Percentiles rank a stretch among this genome's conserved stretches.
phyloP scores from a whole-genome alignment of 148 eudicot species.

The Fagopyrum esculentum region DNA sequence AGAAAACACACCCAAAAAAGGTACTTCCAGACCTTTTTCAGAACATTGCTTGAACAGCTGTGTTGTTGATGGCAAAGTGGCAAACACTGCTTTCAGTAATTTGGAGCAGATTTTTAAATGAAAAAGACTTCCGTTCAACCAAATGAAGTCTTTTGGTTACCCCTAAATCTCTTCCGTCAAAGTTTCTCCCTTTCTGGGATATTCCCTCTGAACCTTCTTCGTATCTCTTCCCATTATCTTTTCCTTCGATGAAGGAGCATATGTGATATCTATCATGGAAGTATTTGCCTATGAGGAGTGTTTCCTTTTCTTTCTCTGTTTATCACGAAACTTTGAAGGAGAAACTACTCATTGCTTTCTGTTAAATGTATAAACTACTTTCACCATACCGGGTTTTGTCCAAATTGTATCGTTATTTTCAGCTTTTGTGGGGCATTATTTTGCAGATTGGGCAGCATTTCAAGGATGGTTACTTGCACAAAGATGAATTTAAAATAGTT shows the following conservation, averaged over 20 bases:
- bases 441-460: conserved; percentile 88
- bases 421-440: conserved; percentile 1
- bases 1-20: too few species aligned
- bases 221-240: too few species aligned
- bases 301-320: neutral
- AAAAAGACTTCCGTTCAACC: too few species aligned
- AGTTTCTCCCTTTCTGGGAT: neutral
- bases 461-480: conserved; percentile 94
- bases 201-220: neutral
- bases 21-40: too few species aligned
- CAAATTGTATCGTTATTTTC: neutral
- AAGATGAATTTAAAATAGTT: conserved; percentile 93
- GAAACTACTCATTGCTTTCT: neutral
- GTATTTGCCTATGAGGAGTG: neutral
- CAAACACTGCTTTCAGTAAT: too few species aligned
- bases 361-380: neutral
- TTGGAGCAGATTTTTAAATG: too few species aligned
- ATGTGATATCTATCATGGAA: neutral
- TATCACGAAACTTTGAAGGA: neutral
- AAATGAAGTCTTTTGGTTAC: too few species aligned
- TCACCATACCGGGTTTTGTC: neutral
- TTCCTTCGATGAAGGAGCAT: neutral
- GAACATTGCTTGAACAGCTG: too few species aligned
- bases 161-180: neutral
- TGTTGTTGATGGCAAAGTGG: too few species aligned